These are phyloP conservation scores for Kazachstania sp. DNA, from an alignment of 1,139 yeast genomes.

Conservation along the genomic window DNA sequence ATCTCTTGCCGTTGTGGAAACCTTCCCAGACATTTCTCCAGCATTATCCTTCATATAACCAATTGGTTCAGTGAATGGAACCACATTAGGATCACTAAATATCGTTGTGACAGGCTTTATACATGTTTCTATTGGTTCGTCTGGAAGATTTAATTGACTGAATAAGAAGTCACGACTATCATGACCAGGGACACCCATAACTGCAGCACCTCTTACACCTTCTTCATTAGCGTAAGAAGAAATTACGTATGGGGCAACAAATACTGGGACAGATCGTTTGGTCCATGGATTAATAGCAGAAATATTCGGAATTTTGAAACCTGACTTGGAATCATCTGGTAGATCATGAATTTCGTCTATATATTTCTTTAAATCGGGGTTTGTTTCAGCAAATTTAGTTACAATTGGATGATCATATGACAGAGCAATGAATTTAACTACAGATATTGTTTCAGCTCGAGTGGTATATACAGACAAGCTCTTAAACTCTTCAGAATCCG, in stretches of 20 bases:
- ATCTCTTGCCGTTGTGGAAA: constrained; percentile 43
- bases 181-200: constrained; percentile 97
- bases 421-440: constrained; percentile 76
- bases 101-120: constrained; percentile 2
- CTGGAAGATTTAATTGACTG: constrained; percentile 59
- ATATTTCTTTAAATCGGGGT: constrained; percentile 40
- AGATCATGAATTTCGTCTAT: constrained; percentile 34
- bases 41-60: constrained; percentile 49
- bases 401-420: constrained; percentile 64
- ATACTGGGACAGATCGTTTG: constrained; percentile 53
- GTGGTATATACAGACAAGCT: constrained; percentile 64
- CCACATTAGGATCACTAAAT: neutral
- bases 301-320: constrained; percentile 43
- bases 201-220: constrained; percentile 39
- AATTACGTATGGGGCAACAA: constrained; percentile 83
- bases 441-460: constrained; percentile 77
- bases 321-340: constrained; percentile 53
- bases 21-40: constrained; percentile 45
- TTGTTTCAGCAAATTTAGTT: constrained; percentile 30
- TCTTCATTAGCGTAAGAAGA: constrained; percentile 70
- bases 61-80: constrained; percentile 25
- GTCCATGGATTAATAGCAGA: constrained; percentile 55
- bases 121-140: constrained; percentile 26
- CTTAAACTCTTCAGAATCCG: constrained; percentile 16
- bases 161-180: constrained; percentile 75